Conservation (phyloP, 148 eudicot genomes). For the Bassia scoparia region DNA sequence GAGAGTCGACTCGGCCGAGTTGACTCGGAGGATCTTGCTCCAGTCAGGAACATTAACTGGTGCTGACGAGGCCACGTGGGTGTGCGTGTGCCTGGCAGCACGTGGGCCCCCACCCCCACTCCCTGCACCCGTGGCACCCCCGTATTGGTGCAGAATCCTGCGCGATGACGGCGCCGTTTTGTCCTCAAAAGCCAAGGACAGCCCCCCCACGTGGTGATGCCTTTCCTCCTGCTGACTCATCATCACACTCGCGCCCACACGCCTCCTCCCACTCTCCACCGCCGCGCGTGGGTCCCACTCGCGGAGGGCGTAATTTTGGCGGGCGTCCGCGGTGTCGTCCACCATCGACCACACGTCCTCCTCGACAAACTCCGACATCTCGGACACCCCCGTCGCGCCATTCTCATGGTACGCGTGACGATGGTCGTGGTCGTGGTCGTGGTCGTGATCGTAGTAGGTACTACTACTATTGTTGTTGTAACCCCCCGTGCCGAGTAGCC, state of each 20-base stretch:
- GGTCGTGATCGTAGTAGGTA: constrained; percentile 3
- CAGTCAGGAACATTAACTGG: constrained; percentile 92
- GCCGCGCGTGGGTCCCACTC: constrained; percentile 53
- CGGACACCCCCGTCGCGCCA: constrained; percentile 18
- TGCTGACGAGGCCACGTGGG: constrained; percentile 81
- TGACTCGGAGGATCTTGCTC: constrained; percentile 69
- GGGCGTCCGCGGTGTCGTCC: constrained; percentile 30
- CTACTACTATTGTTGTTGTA: too few species aligned
- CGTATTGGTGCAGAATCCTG: constrained; percentile 65
- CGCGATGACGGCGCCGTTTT: constrained; percentile 38
- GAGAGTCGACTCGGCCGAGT: constrained; percentile 67
- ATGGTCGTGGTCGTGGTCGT: not conserved
- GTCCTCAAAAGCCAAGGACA: constrained; percentile 73
- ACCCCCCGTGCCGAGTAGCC: constrained; percentile 35
- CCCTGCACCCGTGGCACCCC: constrained; percentile 30
- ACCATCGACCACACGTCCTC: constrained; percentile 76
- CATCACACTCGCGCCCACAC: not conserved
- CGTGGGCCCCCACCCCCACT: constrained; percentile 29
- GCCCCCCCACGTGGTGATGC: constrained; percentile 59
- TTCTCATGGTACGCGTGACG: not conserved
- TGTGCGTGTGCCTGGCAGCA: constrained; percentile 29
- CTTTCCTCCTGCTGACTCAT: constrained; percentile 10
- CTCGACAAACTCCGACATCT: constrained; percentile 50
- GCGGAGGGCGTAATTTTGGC: constrained; percentile 5
- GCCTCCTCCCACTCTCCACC: constrained; percentile 26